Evolutionary conservation across 2,329 filamentous ascomycete genomes (phyloP).

Genomic region (Hyphodiscus sp.): DNA sequence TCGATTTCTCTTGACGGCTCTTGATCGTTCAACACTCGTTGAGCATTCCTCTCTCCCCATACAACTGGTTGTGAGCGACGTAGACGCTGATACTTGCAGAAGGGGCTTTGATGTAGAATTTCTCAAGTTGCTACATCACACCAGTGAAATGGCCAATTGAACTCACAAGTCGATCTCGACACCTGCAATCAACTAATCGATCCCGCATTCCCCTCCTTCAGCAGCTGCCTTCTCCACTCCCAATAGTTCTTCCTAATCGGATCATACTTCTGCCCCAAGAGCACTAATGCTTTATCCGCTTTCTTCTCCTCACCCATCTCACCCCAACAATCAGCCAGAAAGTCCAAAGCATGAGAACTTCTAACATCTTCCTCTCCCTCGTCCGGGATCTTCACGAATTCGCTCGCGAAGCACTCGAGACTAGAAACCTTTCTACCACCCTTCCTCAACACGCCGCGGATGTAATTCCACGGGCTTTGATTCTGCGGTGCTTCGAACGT

Average conservation of each 20-base stretch:
- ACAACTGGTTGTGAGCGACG: no score
- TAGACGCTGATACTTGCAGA: no score
- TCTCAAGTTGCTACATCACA: no score
- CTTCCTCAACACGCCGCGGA: conserved; percentile 68
- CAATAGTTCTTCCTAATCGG: conserved; percentile 88
- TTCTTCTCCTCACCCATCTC: conserved; percentile 51
- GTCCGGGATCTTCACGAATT: conserved; percentile 45
- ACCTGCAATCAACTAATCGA: no score
- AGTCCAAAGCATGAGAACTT: conserved; percentile 63
- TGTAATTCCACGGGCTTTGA: conserved; percentile 89
- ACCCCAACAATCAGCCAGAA: conserved; percentile 59
- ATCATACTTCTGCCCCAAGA: conserved; percentile 83
- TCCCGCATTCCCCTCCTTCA: conserved; percentile 9
- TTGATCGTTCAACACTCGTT: conserved; percentile 4
- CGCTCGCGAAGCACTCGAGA: conserved; percentile 42
- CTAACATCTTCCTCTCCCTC: conserved; percentile 43
- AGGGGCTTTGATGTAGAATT: no score
- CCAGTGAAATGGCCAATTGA: no score
- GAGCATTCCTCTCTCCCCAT: conserved; percentile 10
- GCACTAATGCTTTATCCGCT: conserved; percentile 62
- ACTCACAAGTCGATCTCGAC: no score
- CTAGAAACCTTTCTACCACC: conserved; percentile 45
- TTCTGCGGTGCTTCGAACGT: conserved; percentile 84
- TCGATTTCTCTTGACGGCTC: not conserved
- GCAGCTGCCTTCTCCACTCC: conserved; percentile 56